phyloP scores from a whole-genome alignment of 164 flowering plant genomes.

The Magnolia officinalis region DNA sequence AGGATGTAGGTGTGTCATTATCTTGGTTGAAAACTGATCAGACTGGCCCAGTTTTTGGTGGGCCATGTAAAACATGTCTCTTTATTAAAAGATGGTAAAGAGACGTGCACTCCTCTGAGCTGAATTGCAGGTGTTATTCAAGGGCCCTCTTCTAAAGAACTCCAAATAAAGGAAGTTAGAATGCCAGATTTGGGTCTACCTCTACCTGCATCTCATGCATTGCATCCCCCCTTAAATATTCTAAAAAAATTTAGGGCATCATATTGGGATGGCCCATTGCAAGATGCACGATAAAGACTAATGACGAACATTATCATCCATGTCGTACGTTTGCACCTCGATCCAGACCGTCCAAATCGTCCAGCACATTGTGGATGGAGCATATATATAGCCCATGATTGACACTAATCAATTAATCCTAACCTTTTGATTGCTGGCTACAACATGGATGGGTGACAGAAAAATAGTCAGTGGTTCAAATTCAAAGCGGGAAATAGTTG shows the following conservation, averaged over 20 bases:
- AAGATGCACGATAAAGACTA: neutral
- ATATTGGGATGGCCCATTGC: neutral
- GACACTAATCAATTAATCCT: neutral
- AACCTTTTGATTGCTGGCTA: neutral
- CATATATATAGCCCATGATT: neutral
- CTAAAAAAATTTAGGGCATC: neutral
- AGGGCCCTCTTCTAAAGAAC: slow-evolving; percentile 5
- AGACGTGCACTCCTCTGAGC: slow-evolving; percentile 5
- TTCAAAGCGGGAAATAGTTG: too few species aligned
- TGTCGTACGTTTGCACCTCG: neutral
- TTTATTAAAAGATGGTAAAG: slow-evolving; percentile 9
- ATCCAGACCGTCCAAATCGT: neutral
- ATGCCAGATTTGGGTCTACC: slow-evolving; percentile 1
- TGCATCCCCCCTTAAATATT: neutral
- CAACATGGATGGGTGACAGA: neutral
- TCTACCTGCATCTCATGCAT: neutral
- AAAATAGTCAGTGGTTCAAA: neutral
- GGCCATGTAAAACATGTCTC: neutral
- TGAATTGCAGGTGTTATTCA: slow-evolving; percentile 5
- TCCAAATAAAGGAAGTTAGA: neutral
- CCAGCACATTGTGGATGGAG: neutral
- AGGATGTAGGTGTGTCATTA: neutral
- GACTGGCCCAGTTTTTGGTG: neutral
- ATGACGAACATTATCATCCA: neutral
- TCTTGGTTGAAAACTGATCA: slow-evolving; percentile 4